phyloP scores from a whole-genome alignment of 148 eudicot species.

The Spergularia marina region DNA sequence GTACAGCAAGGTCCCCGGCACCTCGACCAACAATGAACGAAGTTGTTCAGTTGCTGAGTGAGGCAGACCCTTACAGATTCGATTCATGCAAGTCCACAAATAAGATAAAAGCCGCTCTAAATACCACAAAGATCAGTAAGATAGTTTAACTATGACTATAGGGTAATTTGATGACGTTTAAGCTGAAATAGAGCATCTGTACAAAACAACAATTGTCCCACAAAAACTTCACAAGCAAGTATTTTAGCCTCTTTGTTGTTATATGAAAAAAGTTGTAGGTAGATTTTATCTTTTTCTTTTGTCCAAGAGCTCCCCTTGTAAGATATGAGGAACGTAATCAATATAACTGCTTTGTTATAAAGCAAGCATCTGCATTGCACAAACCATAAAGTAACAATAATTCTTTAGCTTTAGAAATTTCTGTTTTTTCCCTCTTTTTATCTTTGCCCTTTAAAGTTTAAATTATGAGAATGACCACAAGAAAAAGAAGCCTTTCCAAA shows the following conservation, averaged over 20 bases:
- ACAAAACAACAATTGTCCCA: slow-evolving; percentile 34
- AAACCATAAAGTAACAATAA: slow-evolving; percentile 51
- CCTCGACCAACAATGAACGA: slow-evolving; percentile 88
- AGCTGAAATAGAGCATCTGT: slow-evolving; percentile 39
- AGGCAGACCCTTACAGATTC: slow-evolving; percentile 71
- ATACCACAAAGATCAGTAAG: slow-evolving; percentile 36
- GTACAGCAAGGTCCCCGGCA: slow-evolving; percentile 54
- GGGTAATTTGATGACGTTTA: slow-evolving; percentile 25
- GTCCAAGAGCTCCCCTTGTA: slow-evolving; percentile 48
- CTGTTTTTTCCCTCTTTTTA: slow-evolving; percentile 30
- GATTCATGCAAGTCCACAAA: slow-evolving; percentile 48
- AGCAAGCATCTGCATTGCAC: slow-evolving; percentile 58
- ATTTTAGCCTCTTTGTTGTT: slow-evolving; percentile 32
- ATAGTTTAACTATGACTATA: slow-evolving; percentile 31
- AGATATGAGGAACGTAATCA: slow-evolving; percentile 49
- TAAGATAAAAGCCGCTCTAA: slow-evolving; percentile 45
- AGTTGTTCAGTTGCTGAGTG: slow-evolving; percentile 65
- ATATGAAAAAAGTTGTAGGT: slow-evolving; percentile 30
- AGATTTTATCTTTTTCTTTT: slow-evolving; percentile 41
- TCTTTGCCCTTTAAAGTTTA: slow-evolving; percentile 27
- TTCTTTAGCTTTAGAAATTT: slow-evolving; percentile 38
- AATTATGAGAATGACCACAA: slow-evolving; percentile 38
- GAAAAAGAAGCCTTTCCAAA: slow-evolving; percentile 38
- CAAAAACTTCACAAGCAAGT: slow-evolving; percentile 21
- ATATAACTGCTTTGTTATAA: slow-evolving; percentile 52